phyloP scores from a whole-genome alignment of 2,329 filamentous ascomycete species.

The Sclerotinia sclerotiorum region DNA sequence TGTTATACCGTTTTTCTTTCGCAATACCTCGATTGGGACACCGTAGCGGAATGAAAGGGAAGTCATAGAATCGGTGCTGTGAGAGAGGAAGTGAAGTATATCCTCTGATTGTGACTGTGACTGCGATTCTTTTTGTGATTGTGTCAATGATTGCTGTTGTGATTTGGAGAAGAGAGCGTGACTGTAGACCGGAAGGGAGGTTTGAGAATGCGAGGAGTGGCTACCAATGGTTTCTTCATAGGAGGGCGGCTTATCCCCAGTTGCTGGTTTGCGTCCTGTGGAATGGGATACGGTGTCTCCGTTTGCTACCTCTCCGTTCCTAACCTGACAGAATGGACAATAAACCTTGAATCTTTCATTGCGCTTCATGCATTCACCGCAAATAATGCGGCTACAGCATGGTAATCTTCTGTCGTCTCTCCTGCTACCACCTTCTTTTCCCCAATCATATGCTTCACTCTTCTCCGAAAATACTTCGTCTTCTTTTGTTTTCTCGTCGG shows the following conservation, averaged over 20 bases:
- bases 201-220: conserved; percentile 8
- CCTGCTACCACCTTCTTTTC: too few relatives aligned
- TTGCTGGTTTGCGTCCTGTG: too few relatives aligned
- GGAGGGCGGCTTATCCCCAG: neutral
- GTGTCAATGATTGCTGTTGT: conserved; percentile 15
- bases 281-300: neutral
- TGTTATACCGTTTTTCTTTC: conserved; percentile 67
- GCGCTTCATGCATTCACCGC: conserved; percentile 8
- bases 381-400: conserved; percentile 17
- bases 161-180: conserved; percentile 43
- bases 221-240: neutral
- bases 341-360: conserved; percentile 15
- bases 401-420: neutral
- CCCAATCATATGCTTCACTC: neutral
- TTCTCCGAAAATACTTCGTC: neutral
- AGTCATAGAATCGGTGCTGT: conserved; percentile 63
- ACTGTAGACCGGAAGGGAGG: conserved; percentile 30
- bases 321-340: conserved; percentile 75
- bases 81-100: conserved; percentile 72
- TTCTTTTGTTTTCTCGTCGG: neutral
- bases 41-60: conserved; percentile 71
- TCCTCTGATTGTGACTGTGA: conserved; percentile 49
- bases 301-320: conserved; percentile 45
- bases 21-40: conserved; percentile 62
- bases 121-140: conserved; percentile 31